A percentile compares a stretch with the other conserved stretches of the same genome.
These are phyloP conservation scores for Trypanosoma caninum DNA, from an alignment of 208 protist species.

Conservation along the genomic window DNA sequence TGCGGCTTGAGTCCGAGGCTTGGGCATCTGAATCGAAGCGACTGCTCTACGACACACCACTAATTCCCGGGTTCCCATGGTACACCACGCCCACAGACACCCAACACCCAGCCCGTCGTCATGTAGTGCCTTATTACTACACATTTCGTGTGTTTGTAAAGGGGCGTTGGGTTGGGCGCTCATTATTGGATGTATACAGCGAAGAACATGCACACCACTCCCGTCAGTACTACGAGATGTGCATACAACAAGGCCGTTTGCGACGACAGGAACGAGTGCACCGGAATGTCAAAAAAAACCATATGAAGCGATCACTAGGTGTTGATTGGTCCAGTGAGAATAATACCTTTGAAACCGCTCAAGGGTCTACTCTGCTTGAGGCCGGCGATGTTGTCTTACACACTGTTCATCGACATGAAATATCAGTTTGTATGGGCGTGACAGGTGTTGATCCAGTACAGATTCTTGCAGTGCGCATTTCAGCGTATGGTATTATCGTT, in stretches of 20 bases:
- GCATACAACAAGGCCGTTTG: slow-evolving; percentile 73
- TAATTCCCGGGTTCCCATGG: slow-evolving; percentile 76
- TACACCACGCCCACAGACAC: slow-evolving; percentile 35
- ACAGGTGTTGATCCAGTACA: slow-evolving; percentile 49
- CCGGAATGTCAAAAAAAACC: slow-evolving; percentile 16
- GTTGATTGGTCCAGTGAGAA: slow-evolving; percentile 3
- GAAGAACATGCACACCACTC: slow-evolving; percentile 85
- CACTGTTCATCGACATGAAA: slow-evolving; percentile 93
- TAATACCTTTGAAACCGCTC: neutral
- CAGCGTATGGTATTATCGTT: slow-evolving; percentile 49
- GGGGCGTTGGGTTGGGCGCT: slow-evolving; percentile 88
- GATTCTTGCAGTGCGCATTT: slow-evolving; percentile 55
- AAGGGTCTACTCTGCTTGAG: slow-evolving; percentile 24
- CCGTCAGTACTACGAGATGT: slow-evolving; percentile 79
- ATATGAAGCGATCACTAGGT: slow-evolving; percentile 24
- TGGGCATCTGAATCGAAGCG: slow-evolving; percentile 37
- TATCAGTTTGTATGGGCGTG: slow-evolving; percentile 75
- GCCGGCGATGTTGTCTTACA: slow-evolving; percentile 88
- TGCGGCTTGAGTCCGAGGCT: slow-evolving; percentile 48
- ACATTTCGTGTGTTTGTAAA: slow-evolving; percentile 91
- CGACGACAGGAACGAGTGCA: slow-evolving; percentile 9
- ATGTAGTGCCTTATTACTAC: slow-evolving; percentile 90
- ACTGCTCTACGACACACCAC: slow-evolving; percentile 51
- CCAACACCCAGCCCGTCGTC: slow-evolving; percentile 29
- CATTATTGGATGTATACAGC: slow-evolving; percentile 85